Conservation (phyloP, 2,329 filamentous ascomycete species). For the Raffaelea deltoideospora region DNA sequence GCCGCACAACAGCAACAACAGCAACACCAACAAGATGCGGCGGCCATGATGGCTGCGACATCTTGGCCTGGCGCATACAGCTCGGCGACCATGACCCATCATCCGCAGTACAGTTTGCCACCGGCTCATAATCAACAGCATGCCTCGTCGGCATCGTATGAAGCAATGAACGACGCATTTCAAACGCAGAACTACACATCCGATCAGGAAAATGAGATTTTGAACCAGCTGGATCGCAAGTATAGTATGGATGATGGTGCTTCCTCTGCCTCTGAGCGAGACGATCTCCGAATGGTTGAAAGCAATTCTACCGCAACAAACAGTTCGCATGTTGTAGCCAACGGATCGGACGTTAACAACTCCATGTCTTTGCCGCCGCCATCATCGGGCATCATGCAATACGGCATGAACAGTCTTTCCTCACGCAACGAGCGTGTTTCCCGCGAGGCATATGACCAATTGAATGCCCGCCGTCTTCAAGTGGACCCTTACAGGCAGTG, state of each 20-base stretch:
- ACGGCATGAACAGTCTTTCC: too few species aligned
- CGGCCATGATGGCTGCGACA: background rate
- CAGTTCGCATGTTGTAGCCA: too few species aligned
- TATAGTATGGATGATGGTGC: conserved; percentile 9
- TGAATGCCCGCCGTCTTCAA: too few species aligned
- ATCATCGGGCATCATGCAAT: too few species aligned
- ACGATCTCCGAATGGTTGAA: conserved; percentile 5
- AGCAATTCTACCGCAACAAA: too few species aligned
- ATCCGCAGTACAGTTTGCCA: conserved; percentile 3
- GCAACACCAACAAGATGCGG: background rate
- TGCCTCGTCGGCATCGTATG: background rate
- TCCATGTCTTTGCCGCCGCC: too few species aligned
- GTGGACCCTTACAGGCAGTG: too few species aligned
- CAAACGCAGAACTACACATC: conserved; percentile 1
- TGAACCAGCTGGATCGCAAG: conserved; percentile 7
- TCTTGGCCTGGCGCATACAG: background rate
- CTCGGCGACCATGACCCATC: background rate
- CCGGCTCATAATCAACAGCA: conserved; percentile 3
- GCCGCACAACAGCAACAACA: too few species aligned
- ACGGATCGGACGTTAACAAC: too few species aligned
- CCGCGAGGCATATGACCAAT: too few species aligned
- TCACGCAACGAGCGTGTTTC: too few species aligned
- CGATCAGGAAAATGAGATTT: conserved; percentile 6
- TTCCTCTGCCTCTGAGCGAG: conserved; percentile 9
- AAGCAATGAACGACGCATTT: background rate